Conservation (phyloP, 495 filamentous ascomycete genomes). For the Patellaria atrata region DNA sequence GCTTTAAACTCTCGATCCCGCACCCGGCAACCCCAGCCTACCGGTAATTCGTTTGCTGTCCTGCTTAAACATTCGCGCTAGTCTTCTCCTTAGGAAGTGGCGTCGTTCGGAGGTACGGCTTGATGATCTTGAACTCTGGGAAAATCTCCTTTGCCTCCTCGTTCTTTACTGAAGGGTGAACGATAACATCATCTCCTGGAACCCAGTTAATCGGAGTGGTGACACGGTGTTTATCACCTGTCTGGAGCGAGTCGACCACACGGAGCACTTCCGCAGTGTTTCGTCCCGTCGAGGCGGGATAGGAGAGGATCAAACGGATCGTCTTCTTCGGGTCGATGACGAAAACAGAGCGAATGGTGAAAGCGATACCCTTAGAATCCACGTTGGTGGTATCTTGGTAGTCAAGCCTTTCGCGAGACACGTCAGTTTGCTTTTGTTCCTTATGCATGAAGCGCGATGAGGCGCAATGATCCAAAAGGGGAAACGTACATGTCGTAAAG, state of each 20-base stretch:
- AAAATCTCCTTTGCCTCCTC: conserved; percentile 79
- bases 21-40: too few relatives aligned
- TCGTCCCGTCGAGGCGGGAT: conserved; percentile 93
- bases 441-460: too few relatives aligned
- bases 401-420: conserved; percentile 49
- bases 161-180: conserved; percentile 75
- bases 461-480: not conserved
- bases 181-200: conserved; percentile 63
- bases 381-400: conserved; percentile 75
- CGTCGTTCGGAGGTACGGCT: conserved; percentile 57
- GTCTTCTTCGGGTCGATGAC: conserved; percentile 97
- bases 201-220: conserved; percentile 49
- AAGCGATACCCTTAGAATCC: conserved; percentile 87
- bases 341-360: conserved; percentile 98
- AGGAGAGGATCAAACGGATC: conserved; percentile 89
- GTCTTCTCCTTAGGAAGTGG: conserved; percentile 30
- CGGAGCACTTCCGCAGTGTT: conserved; percentile 94
- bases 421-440: conserved; percentile 5
- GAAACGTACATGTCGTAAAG: conserved; percentile 81
- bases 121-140: conserved; percentile 80
- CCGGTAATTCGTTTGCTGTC: too few relatives aligned
- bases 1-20: too few relatives aligned
- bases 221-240: conserved; percentile 88
- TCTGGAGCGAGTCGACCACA: conserved; percentile 91
- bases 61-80: conserved; percentile 19